These are phyloP conservation scores for Cytospora piceae DNA, from an alignment of 2,329 filamentous ascomycete species.

Conservation along the genomic window DNA sequence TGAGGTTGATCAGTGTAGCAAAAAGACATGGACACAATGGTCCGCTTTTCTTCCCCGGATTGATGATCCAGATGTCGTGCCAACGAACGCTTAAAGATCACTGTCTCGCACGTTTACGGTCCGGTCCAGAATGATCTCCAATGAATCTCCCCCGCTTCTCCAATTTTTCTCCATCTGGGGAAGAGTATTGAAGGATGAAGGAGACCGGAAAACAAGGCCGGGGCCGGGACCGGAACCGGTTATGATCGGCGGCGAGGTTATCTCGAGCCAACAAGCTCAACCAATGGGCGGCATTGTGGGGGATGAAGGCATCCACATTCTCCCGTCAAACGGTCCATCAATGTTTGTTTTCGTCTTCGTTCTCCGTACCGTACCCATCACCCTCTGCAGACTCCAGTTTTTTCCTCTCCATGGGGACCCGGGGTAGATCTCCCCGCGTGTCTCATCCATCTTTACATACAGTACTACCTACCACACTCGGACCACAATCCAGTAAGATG, in stretches of 20 bases:
- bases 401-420: constrained; percentile 22
- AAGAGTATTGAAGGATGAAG: background rate
- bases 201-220: background rate
- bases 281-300: constrained; percentile 21
- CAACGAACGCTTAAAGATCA: no score
- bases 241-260: constrained; percentile 18
- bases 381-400: constrained; percentile 26
- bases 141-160: background rate
- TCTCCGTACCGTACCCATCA: constrained; percentile 17
- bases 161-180: constrained; percentile 5
- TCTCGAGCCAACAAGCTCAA: background rate
- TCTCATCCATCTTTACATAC: background rate
- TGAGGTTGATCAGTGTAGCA: no score
- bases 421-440: constrained; percentile 3
- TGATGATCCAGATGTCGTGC: no score
- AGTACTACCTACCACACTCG: background rate
- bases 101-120: background rate
- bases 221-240: background rate
- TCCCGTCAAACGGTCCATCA: background rate
- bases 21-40: no score
- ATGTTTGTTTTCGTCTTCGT: background rate
- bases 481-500: background rate
- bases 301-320: constrained; percentile 5
- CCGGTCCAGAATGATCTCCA: background rate
- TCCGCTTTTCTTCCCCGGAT: no score